phyloP scores from a whole-genome alignment of 108 stramenopile species.

The Poteriospumella lacustris region DNA sequence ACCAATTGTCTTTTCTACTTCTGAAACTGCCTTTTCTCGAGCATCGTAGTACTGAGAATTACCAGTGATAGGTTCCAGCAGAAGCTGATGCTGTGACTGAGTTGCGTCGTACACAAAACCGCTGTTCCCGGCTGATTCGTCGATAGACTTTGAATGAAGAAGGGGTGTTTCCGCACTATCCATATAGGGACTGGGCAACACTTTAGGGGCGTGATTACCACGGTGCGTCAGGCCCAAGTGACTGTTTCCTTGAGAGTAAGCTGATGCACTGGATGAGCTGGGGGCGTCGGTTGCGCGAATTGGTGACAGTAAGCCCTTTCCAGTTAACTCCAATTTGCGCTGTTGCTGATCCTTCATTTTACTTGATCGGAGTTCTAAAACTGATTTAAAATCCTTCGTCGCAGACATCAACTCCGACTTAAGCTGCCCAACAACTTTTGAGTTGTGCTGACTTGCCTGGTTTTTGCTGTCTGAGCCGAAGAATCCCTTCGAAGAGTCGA shows the following conservation, averaged over 20 bases:
- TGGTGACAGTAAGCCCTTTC: constrained; percentile 8
- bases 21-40: constrained; percentile 2
- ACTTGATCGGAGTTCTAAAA: constrained; percentile 4
- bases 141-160: neutral
- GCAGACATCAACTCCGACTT: constrained; percentile 9
- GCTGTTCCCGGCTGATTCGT: too few species aligned
- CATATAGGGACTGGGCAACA: neutral
- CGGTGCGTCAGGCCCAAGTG: neutral
- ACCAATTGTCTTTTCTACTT: constrained; percentile 18
- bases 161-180: neutral
- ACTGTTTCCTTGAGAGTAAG: neutral
- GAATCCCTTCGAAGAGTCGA: neutral
- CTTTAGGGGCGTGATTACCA: neutral
- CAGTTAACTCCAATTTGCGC: neutral
- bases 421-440: neutral
- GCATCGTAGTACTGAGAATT: constrained; percentile 1
- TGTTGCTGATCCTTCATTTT: constrained; percentile 29
- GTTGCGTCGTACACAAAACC: too few species aligned
- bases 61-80: neutral
- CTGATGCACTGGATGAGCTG: neutral
- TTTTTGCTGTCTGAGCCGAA: neutral
- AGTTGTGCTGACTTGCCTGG: constrained; percentile 1
- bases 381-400: constrained; percentile 21
- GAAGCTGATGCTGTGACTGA: neutral
- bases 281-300: neutral